phyloP scores from a whole-genome alignment of 805 yeast genomes.

The Metschnikowia hibisci region DNA sequence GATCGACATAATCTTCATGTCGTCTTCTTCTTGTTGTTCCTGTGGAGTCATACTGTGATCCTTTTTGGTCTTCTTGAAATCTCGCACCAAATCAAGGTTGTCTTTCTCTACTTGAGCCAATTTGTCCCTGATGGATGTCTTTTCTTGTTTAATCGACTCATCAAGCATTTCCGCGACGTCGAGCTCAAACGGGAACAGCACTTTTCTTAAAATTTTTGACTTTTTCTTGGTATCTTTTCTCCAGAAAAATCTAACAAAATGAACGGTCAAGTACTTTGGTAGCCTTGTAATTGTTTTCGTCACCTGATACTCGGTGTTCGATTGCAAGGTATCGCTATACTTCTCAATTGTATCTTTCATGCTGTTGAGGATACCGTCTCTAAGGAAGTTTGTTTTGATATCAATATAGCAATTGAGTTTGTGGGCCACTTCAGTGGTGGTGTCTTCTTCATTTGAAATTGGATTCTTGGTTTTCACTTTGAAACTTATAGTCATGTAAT shows the following conservation, averaged over 20 bases:
- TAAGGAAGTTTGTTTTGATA: conserved; percentile 77
- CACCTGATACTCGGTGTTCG: conserved; percentile 69
- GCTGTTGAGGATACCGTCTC: conserved; percentile 76
- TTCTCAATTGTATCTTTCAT: conserved; percentile 76
- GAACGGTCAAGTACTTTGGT: conserved; percentile 85
- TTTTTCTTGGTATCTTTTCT: conserved; percentile 85
- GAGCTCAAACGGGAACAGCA: conserved; percentile 88
- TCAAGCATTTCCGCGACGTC: conserved; percentile 85
- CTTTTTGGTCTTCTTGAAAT: conserved; percentile 60
- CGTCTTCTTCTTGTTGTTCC: conserved; percentile 54
- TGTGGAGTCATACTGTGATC: conserved; percentile 39
- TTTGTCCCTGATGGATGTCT: conserved; percentile 71
- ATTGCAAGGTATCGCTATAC: conserved; percentile 61
- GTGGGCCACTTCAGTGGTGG: conserved; percentile 46
- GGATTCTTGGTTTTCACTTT: conserved; percentile 61
- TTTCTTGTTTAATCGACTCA: conserved; percentile 63
- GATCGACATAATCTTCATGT: conserved; percentile 45
- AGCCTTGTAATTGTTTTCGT: conserved; percentile 61
- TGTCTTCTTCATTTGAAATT: conserved; percentile 37
- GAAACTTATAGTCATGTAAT: conserved; percentile 62
- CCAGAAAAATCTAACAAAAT: conserved; percentile 95
- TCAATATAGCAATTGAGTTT: conserved; percentile 89
- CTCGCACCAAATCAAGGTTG: conserved; percentile 66
- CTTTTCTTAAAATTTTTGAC: conserved; percentile 90
- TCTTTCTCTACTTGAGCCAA: conserved; percentile 73